Percentiles rank a stretch among this genome's conserved stretches.
Evolutionary conservation across 805 yeast species (phyloP).

Genomic region (Saturnispora gosingensis): DNA sequence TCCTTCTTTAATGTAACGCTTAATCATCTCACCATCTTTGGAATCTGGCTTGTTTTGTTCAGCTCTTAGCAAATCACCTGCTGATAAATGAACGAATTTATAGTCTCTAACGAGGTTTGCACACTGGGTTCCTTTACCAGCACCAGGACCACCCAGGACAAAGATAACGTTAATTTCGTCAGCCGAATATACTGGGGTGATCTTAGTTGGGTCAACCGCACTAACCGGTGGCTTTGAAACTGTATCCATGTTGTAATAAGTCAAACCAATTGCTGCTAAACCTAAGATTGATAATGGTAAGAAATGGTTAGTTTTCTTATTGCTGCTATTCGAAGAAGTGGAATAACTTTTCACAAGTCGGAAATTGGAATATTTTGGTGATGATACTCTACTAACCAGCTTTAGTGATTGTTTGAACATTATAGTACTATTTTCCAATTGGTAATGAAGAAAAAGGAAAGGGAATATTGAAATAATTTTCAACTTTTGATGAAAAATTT

Average conservation of each 20-base stretch:
- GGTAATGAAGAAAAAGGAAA: not conserved
- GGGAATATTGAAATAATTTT: not conserved
- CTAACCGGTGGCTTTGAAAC: constrained; percentile 26
- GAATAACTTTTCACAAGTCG: not conserved
- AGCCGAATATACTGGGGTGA: constrained; percentile 13
- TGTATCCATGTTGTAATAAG: constrained; percentile 24
- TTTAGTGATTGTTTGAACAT: not conserved
- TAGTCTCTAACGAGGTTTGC: constrained; percentile 71
- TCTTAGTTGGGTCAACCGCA: constrained; percentile 24
- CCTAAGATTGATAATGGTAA: constrained; percentile 24
- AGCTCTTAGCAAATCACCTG: constrained; percentile 93
- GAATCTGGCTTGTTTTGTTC: constrained; percentile 83
- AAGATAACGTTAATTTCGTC: constrained; percentile 60
- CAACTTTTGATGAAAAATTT: not conserved
- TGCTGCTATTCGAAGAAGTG: not conserved
- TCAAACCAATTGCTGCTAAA: constrained; percentile 25
- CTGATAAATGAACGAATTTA: constrained; percentile 80
- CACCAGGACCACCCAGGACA: constrained; percentile 96
- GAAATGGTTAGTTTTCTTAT: constrained; percentile 14
- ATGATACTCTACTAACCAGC: not conserved
- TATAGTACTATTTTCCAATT: no score
- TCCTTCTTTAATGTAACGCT: constrained; percentile 78
- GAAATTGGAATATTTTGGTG: not conserved
- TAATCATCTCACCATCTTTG: constrained; percentile 77
- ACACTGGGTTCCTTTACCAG: constrained; percentile 97